These are phyloP conservation scores for Byssochlamys sp. DNA, from an alignment of 2,329 filamentous ascomycete species.

Conservation along the genomic window DNA sequence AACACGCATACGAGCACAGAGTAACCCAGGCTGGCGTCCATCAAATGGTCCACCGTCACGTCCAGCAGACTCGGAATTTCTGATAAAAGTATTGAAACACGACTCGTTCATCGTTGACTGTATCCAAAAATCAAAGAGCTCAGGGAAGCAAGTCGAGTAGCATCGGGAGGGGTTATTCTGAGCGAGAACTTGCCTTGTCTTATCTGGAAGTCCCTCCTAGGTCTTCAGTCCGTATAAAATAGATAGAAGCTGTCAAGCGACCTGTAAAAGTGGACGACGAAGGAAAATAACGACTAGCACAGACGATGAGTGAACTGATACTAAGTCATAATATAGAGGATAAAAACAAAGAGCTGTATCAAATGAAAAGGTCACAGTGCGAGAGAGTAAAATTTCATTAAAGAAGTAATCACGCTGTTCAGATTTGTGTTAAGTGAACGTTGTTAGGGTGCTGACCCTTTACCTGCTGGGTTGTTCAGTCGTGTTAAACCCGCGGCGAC, in stretches of 20 bases:
- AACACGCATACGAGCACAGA: no score
- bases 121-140: neutral
- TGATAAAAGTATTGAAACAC: no score
- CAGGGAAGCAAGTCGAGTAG: neutral
- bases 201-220: neutral
- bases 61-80: no score
- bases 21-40: no score
- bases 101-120: neutral
- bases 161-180: neutral
- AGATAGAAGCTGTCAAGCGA: neutral
- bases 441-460: no score
- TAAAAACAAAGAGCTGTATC: neutral
- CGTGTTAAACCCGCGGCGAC: neutral
- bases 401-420: neutral
- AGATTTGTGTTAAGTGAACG: neutral
- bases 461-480: neutral
- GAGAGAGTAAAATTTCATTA: neutral
- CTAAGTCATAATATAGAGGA: neutral
- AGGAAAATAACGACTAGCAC: neutral
- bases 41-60: no score
- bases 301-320: neutral
- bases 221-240: neutral
- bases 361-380: neutral
- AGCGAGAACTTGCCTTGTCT: neutral
- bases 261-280: neutral